Base-by-base conservation (phyloP, 2,329 filamentous ascomycete genomes). In the Alternaria triticimaculans region DNA sequence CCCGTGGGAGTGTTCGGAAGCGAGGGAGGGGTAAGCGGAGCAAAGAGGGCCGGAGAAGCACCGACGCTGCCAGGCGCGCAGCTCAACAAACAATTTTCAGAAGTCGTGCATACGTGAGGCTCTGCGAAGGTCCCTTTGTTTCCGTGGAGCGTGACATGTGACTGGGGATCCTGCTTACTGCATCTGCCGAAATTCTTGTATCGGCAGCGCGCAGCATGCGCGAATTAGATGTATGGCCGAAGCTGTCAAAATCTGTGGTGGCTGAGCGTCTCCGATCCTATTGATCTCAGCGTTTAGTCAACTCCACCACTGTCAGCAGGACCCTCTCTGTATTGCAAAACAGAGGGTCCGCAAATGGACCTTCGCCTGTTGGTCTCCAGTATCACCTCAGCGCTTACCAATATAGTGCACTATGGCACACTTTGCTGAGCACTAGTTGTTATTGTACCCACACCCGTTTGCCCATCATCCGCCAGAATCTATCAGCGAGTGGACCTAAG, bases 371-470 rank as follows among this genome's bases (percentile, higher is more conserved):
- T 48, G 54, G 59, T 62, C 62, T 57, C 50, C 58, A 60, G 50
- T 56, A 62, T 64, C 48, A 64, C 50, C 46, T 60, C 48, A 61
- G 59, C 61, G 54, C 58, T 45, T 54, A 59, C 58, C 58, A 64
- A 30, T 48, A 46, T 20, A 15, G 49, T 55, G 28, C 58, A 57
- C 55, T 53, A 57, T 61, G 60, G 63, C 65, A 65, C 55, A 68
- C 49, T 51, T 62, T 64, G 61, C 60, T 55, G 51, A 41, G 46
- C 66, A 61, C 67, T 66, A 70, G 50, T 54, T 48, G 8, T 48
- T 57, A 43, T 23, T 43, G 60, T 61, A 62, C 60, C 67, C 67
- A 70, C 64, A 67, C 28, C 50, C 50, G 62, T 63, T 62, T 65
- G 63, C 62, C 43, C 65, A 63, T 65, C 56, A 66, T 41, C 54